Evolutionary conservation across 345 rosid species (phyloP), one percentile per base, ranked within the genome.

Genomic region (Salix udensis): DNA sequence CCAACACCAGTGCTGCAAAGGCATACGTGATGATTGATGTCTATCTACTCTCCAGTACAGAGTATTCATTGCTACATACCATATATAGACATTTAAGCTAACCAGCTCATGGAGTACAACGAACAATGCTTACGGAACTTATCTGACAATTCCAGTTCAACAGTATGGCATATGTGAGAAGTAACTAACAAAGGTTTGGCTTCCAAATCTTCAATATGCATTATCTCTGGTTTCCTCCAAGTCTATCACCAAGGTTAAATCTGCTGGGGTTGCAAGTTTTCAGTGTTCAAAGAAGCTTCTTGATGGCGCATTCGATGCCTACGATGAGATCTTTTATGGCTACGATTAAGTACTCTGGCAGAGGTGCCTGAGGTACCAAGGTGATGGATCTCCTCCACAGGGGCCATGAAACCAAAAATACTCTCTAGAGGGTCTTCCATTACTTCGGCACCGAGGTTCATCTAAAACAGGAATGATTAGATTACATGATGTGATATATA

Each of bases 351-450:
- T 30, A 8, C 78, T 80, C 40, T 84, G 65, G 73, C 24, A 31
- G 81, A 39, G 64, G 28, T 70, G 75, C 79, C 72, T 50, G 86
- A 67, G 21, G 75, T 28, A 36, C 36, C 46, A 6, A 79, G 77
- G 48, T 74, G 88, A 67, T 67, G 76, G 72, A 84, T 82, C 82
- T 84, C 92, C 76, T 88, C 89, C 37, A 67, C 31, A 30, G 81
- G 73, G 62, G 74, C 60, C 37, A 30, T 52, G 67, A 24, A 28
- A 75, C 92, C 90, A 82, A 90, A 88, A 68, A 90, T 78, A 71
- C 83, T 67, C 46, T 85, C 92, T 68, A 88, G 78, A 12, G 91
- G 92, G 69, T 88, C 92, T 71, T 81, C 87, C 82, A 80, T 80
- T 53, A 78, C 21, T 65, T 84, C 85, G 40, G 68, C 79, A 42